Evolutionary conservation across 495 filamentous ascomycete species (phyloP), one percentile per base, ranked within the genome.

Genomic region (Penicillium bovifimosum): DNA sequence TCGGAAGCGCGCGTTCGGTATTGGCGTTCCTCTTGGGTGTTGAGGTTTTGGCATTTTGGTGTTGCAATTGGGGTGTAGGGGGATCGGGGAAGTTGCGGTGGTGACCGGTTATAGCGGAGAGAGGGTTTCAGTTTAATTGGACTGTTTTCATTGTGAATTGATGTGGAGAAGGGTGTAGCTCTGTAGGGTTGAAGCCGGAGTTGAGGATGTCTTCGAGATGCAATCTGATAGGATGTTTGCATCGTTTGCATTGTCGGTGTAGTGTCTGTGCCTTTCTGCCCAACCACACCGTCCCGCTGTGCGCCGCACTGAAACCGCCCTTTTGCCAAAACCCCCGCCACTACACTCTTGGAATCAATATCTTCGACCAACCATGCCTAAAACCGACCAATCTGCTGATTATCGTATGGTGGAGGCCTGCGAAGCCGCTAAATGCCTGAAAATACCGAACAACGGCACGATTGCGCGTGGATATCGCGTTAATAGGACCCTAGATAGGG

Each of bases 231-330:
- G 14, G 20, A 11, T 28, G 58, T 61, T 61, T 61, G 58, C 46
- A 61, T 9, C 54, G 58, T 61, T 61, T 61, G 58, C 48, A 50
- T 3, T 7, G 20, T n/a, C n/a, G n/a, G n/a, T n/a, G n/a, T n/a
- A n/a, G n/a, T n/a, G n/a, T n/a, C n/a, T n/a, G n/a, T n/a, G n/a
- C n/a, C n/a, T n/a, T n/a, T n/a, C n/a, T n/a, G n/a, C n/a, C n/a
- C n/a, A n/a, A n/a, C n/a, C n/a, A n/a, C n/a, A n/a, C n/a, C n/a
- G n/a, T n/a, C n/a, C n/a, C n/a, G n/a, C n/a, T n/a, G n/a, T n/a
- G n/a, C n/a, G n/a, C n/a, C n/a, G n/a, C n/a, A n/a, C n/a, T n/a
- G n/a, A n/a, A n/a, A n/a, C n/a, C n/a, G n/a, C n/a, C n/a, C n/a
- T n/a, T n/a, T n/a, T n/a, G n/a, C n/a, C n/a, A n/a, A n/a, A n/a